Evolutionary conservation across 495 filamentous ascomycete genomes (phyloP).

Genomic region (Neurospora africana): DNA sequence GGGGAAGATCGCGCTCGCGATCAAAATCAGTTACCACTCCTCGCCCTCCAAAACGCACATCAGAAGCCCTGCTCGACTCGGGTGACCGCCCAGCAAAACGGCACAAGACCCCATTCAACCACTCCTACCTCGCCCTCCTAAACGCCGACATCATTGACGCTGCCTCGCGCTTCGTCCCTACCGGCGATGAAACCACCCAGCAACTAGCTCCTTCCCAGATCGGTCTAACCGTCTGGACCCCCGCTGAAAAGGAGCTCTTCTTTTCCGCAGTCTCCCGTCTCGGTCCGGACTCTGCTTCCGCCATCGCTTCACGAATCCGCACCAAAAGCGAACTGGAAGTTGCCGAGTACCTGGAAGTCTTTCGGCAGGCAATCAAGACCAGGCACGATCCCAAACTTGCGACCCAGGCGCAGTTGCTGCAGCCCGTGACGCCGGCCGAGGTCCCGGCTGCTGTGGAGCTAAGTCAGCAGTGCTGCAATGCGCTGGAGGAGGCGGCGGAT

Average conservation of each 20-base stretch:
- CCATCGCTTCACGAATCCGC: constrained; percentile 52
- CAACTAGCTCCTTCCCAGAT: constrained; percentile 40
- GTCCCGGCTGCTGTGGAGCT: constrained; percentile 68
- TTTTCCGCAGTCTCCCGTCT: constrained; percentile 53
- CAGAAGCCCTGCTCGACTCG: neutral
- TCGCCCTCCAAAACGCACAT: neutral
- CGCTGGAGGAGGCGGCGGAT: constrained; percentile 61
- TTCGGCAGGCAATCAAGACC: constrained; percentile 35
- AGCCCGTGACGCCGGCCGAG: constrained; percentile 27
- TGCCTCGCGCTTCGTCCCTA: constrained; percentile 17
- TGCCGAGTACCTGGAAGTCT: constrained; percentile 49
- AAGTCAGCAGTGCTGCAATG: constrained; percentile 47
- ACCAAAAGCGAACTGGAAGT: constrained; percentile 72
- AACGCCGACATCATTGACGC: constrained; percentile 43
- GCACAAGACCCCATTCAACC: constrained; percentile 31
- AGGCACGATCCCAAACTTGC: neutral
- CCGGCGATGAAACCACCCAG: neutral
- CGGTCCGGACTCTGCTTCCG: constrained; percentile 47
- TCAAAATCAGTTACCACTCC: neutral
- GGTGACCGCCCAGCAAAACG: constrained; percentile 21
- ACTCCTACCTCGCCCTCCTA: constrained; percentile 48
- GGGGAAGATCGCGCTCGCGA: neutral
- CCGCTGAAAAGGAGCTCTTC: constrained; percentile 56
- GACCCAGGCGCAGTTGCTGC: neutral
- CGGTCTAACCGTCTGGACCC: constrained; percentile 59